phyloP scores from a whole-genome alignment of 768 basidiomycete genomes.

The Boletellus sp. region DNA sequence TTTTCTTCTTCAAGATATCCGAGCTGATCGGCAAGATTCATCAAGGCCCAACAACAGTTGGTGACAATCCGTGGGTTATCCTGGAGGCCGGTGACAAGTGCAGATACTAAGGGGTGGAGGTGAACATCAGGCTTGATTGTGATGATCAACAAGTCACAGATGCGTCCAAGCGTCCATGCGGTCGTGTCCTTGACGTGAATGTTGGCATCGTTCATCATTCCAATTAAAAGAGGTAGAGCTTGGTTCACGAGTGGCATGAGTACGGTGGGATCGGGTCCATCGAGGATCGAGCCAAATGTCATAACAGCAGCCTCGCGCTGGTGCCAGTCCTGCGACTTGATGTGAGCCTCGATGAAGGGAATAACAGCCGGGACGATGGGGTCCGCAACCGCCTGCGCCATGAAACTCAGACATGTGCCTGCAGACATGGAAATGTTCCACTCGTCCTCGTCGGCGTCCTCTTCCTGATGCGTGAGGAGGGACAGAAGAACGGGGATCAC shows the following conservation, averaged over 20 bases:
- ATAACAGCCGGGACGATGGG: conserved; percentile 89
- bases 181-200: conserved; percentile 92
- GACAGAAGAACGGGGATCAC: conserved; percentile 89
- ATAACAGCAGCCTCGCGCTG: conserved; percentile 95
- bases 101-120: conserved; percentile 76
- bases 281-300: conserved; percentile 97
- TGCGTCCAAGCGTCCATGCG: conserved; percentile 95
- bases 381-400: conserved; percentile 89
- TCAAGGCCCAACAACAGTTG: conserved; percentile 95
- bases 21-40: conserved; percentile 92
- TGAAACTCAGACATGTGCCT: conserved; percentile 82
- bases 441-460: conserved; percentile 97
- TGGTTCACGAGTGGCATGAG: conserved; percentile 90
- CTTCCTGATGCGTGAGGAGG: conserved; percentile 89
- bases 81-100: conserved; percentile 75
- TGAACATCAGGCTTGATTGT: conserved; percentile 89
- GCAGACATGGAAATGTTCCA: conserved; percentile 99
- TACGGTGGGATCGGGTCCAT: conserved; percentile 87
- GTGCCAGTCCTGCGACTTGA: conserved; percentile 91
- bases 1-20: conserved; percentile 66
- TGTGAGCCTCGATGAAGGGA: conserved; percentile 96
- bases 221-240: conserved; percentile 89
- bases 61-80: conserved; percentile 83
- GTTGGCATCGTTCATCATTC: conserved; percentile 89
- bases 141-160: conserved; percentile 83